Conservation (phyloP, 805 yeast genomes). For the Diddensiella santjacobensis region DNA sequence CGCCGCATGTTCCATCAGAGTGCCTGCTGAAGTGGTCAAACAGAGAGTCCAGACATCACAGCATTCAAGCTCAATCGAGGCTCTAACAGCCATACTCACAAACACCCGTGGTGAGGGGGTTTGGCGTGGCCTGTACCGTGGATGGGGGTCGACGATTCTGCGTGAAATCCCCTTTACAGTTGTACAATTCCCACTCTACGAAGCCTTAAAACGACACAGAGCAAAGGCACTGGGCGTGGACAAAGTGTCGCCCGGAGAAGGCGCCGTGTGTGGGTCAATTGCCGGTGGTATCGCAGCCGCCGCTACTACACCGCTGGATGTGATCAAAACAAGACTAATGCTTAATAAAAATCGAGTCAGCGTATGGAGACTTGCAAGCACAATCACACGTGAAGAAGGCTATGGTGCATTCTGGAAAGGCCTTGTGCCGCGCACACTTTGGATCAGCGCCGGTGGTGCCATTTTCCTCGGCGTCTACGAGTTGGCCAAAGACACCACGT, state of each 20-base stretch:
- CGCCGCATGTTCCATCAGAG: conserved; percentile 90
- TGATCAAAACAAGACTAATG: conserved; percentile 92
- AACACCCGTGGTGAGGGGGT: conserved; percentile 77
- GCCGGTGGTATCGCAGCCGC: conserved; percentile 97
- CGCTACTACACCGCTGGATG: conserved; percentile 88
- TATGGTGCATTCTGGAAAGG: conserved; percentile 70
- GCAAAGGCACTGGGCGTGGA: conserved; percentile 44
- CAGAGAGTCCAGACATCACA: conserved; percentile 85
- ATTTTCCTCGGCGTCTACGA: conserved; percentile 95
- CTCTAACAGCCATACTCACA: conserved; percentile 57
- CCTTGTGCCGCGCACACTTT: conserved; percentile 90
- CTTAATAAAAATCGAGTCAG: conserved; percentile 51
- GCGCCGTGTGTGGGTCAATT: conserved; percentile 85
- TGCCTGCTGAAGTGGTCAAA: conserved; percentile 94
- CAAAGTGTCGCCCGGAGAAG: conserved; percentile 59
- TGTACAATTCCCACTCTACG: conserved; percentile 94
- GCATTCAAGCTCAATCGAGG: conserved; percentile 55
- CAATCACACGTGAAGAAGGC: conserved; percentile 71
- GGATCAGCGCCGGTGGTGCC: conserved; percentile 99
- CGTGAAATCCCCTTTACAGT: conserved; percentile 96
- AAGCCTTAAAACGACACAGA: conserved; percentile 59
- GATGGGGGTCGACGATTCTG: conserved; percentile 88
- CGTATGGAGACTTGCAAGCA: conserved; percentile 44
- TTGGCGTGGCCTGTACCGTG: conserved; percentile 77
- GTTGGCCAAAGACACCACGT: conserved; percentile 32